These are phyloP conservation scores for Astrocystis sublimbata DNA, from an alignment of 495 filamentous ascomycete genomes.

Conservation along the genomic window DNA sequence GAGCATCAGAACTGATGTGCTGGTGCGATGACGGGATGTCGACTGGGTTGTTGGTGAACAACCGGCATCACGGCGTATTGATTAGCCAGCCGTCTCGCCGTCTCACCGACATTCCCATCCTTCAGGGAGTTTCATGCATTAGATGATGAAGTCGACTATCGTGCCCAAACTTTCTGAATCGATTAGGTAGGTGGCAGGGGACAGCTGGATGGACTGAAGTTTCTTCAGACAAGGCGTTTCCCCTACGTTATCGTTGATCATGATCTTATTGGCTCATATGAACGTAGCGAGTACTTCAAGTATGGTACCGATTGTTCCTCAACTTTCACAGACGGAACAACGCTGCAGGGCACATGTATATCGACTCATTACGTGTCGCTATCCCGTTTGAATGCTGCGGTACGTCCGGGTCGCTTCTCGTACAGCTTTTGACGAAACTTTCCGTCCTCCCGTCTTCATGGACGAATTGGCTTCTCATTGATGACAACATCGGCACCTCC, in stretches of 20 bases:
- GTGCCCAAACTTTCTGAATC: neutral
- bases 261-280: constrained; percentile 7
- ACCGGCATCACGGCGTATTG: neutral
- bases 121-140: neutral
- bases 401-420: constrained; percentile 2
- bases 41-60: neutral
- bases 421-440: neutral
- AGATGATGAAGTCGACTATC: neutral
- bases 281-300: neutral
- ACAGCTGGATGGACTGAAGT: neutral
- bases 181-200: constrained; percentile 18
- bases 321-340: constrained; percentile 1
- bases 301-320: constrained; percentile 8
- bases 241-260: constrained; percentile 1
- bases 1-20: neutral
- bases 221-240: neutral
- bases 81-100: neutral
- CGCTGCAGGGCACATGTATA: constrained; percentile 3
- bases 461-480: constrained; percentile 16
- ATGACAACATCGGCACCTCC: constrained; percentile 15
- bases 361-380: constrained; percentile 7
- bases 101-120: neutral
- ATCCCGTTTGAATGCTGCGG: constrained; percentile 5
- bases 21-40: neutral
- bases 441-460: constrained; percentile 11